Evolutionary conservation across 495 filamentous ascomycete genomes (phyloP), one percentile per base, ranked within the genome.

Genomic region (Trichoderma parareesei): DNA sequence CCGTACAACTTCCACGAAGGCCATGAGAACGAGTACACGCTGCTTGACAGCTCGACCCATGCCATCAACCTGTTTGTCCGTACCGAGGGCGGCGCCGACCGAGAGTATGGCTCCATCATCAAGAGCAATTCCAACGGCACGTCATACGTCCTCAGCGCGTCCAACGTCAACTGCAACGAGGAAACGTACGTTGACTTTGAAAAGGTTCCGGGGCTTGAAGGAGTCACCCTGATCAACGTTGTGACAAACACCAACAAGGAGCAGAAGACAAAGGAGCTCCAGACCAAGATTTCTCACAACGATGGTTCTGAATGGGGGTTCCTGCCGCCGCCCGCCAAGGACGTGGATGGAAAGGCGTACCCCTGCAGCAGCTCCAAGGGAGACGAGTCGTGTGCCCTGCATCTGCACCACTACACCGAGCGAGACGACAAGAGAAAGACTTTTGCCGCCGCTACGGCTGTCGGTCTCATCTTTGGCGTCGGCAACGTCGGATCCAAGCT

Each of bases 81-180:
- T 3, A 88, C 90, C 60, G 87, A 87, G 65, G 79, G 78, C 37
- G 75, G 76, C 8, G 69, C 78, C 35, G 86, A 81, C 4, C 82
- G 81, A 42, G 84, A 87, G 63, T 91, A 89, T 67, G 94, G 94
- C n/a, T 85, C 86, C 35, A 87, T 99, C 62, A 82, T 99, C 71
- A 98, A 98, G 82, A 96, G 91, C 69, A 99, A 99, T 76, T 97
- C 90, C 69, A 98, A 98, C 71, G 94, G 94, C 44, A 98, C 94
- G 0, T 93, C 89, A 3, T 99, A 97, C 69, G 90, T 95, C 27
- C 77, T 93, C 61, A 93, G 89, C 73, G 77, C 93, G 9, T 76
- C 82, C 60, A 83, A 81, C 0, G 89, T 97, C 69, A 96, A 96
- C 74, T 82, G 89, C 64, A 85, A 96, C 68, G 75, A 80, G 4